These are phyloP conservation scores for Fusarium coicis DNA, from an alignment of 2,329 filamentous ascomycete species.

Conservation along the genomic window DNA sequence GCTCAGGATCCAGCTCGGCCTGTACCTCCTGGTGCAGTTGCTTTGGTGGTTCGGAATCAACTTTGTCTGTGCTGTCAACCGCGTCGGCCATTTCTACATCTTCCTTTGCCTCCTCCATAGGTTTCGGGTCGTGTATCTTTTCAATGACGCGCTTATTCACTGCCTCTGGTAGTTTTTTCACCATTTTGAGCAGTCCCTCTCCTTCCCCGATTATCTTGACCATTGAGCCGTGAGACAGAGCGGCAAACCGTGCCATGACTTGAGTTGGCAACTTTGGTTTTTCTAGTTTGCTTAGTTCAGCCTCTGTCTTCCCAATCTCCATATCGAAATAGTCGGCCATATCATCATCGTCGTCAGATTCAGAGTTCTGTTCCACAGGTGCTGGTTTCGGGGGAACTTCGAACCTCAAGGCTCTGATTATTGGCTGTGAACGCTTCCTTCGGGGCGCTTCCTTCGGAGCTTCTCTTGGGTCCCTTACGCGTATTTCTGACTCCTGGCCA, in stretches of 20 bases:
- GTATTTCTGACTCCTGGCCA: slow-evolving; percentile 9
- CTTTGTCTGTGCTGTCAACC: slow-evolving; percentile 8
- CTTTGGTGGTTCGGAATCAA: background rate
- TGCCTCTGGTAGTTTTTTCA: slow-evolving; percentile 54
- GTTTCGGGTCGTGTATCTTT: background rate
- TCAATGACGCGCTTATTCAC: slow-evolving; percentile 10
- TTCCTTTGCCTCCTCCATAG: slow-evolving; percentile 3
- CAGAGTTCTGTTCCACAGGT: slow-evolving; percentile 49
- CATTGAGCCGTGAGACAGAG: slow-evolving; percentile 61
- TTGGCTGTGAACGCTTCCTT: slow-evolving; percentile 44
- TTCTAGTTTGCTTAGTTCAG: slow-evolving; percentile 60
- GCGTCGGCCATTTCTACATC: slow-evolving; percentile 40
- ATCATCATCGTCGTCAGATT: slow-evolving; percentile 68
- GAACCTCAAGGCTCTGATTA: slow-evolving; percentile 51
- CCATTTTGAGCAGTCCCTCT: slow-evolving; percentile 56
- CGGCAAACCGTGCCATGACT: slow-evolving; percentile 59
- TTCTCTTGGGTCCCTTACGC: slow-evolving; percentile 19
- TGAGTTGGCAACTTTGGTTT: slow-evolving; percentile 52
- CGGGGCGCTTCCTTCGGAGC: slow-evolving; percentile 29
- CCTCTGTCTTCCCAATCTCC: slow-evolving; percentile 63
- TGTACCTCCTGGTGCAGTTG: background rate
- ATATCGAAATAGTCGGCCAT: slow-evolving; percentile 67
- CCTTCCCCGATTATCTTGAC: slow-evolving; percentile 58
- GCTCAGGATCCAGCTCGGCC: background rate
- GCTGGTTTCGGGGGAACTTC: slow-evolving; percentile 53